phyloP scores from a whole-genome alignment of 1,284 basidiomycete species.

The Boletellus sp. region DNA sequence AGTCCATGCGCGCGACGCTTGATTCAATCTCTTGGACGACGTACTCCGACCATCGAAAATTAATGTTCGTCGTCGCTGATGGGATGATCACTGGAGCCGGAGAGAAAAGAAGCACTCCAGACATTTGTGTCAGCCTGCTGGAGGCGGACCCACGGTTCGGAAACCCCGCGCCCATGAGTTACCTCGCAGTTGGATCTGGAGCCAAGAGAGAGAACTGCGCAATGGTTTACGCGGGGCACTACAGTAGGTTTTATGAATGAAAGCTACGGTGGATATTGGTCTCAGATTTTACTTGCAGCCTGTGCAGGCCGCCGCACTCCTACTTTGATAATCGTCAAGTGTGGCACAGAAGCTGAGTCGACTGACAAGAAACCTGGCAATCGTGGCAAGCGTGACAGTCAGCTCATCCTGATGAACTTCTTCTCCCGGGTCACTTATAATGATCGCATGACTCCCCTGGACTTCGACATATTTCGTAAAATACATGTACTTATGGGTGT shows the following conservation, averaged over 20 bases:
- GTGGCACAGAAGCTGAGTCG: constrained; percentile 85
- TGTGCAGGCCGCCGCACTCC: constrained; percentile 87
- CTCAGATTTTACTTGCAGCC: constrained; percentile 38
- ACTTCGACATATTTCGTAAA: constrained; percentile 98
- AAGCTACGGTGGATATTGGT: not conserved
- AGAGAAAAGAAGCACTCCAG: constrained; percentile 92
- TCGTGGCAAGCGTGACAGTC: constrained; percentile 97
- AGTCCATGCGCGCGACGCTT: constrained; percentile 86
- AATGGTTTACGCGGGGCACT: constrained; percentile 99
- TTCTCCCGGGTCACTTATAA: constrained; percentile 99
- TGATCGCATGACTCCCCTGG: constrained; percentile 96
- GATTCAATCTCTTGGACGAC: constrained; percentile 89
- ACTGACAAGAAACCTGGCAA: constrained; percentile 94
- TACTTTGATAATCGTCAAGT: constrained; percentile 96
- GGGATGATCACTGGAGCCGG: constrained; percentile 99
- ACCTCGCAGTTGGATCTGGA: constrained; percentile 87
- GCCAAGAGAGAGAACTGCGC: constrained; percentile 90
- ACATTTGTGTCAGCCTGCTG: constrained; percentile 90
- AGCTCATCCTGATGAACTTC: constrained; percentile 99
- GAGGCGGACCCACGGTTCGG: constrained; percentile 96
- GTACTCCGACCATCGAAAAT: constrained; percentile 89
- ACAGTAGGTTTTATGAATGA: constrained; percentile 64
- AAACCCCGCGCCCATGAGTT: constrained; percentile 94
- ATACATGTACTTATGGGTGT: constrained; percentile 96
- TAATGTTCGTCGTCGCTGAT: constrained; percentile 94